Conservation (phyloP, 1,139 yeast genomes). For the Candida tetrigidarum region DNA sequence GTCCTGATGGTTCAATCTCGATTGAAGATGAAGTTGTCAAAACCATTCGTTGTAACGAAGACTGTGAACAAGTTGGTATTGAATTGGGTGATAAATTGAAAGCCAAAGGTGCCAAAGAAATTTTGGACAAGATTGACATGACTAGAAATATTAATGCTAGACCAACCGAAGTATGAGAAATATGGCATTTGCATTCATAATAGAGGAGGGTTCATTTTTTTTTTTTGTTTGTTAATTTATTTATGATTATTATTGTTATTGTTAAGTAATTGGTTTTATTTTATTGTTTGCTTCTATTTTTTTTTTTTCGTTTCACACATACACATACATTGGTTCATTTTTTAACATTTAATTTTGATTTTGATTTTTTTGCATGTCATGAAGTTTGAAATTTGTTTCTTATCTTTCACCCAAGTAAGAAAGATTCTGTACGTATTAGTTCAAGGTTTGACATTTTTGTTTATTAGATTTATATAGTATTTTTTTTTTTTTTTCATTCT, state of each 20-base stretch:
- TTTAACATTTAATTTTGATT: not conserved
- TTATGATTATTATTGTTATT: too few species aligned
- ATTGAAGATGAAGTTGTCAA: constrained; percentile 59
- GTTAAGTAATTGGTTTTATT: not conserved
- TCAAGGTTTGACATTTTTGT: constrained; percentile 5
- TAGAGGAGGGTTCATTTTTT: not conserved
- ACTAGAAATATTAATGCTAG: constrained; percentile 20
- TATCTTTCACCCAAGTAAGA: not conserved
- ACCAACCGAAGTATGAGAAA: constrained; percentile 18
- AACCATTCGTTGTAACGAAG: constrained; percentile 46
- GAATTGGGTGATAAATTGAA: constrained; percentile 70
- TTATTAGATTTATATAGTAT: constrained; percentile 2
- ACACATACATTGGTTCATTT: constrained; percentile 1
- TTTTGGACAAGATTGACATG: constrained; percentile 74
- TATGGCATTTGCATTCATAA: too few species aligned
- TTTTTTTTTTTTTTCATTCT: not conserved
- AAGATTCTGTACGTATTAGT: not conserved
- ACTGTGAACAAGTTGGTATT: constrained; percentile 74
- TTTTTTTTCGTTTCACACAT: not conserved
- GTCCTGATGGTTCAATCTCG: constrained; percentile 76
- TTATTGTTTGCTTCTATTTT: not conserved
- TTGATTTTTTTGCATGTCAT: constrained; percentile 3
- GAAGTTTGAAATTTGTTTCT: constrained; percentile 1
- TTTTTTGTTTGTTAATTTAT: not conserved
- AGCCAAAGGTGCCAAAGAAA: constrained; percentile 78